Conservation (phyloP, 495 filamentous ascomycete species). For the Aspergillus sclerotioniger region DNA sequence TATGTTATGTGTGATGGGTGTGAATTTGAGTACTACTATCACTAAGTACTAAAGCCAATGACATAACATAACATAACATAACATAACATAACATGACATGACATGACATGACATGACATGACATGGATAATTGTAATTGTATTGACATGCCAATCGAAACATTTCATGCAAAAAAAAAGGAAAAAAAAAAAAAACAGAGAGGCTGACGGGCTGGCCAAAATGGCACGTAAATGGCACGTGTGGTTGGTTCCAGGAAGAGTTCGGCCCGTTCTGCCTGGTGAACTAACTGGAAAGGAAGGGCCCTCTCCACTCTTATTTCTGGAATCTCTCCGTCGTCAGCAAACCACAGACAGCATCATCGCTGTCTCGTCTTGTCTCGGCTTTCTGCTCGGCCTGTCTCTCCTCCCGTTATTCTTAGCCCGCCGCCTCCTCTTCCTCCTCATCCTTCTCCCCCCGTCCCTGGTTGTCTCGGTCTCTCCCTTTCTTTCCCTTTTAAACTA, state of each 20-base stretch:
- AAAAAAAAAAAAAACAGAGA: not conserved
- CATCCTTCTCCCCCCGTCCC: not conserved
- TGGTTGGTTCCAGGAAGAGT: not conserved
- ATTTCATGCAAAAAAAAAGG: no score
- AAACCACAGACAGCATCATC: slow-evolving; percentile 1
- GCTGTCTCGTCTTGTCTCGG: not conserved
- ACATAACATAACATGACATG: no score
- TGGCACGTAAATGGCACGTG: not conserved
- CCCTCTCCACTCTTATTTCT: not conserved
- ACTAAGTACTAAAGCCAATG: no score
- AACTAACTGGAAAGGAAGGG: no score
- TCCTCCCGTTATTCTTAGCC: not conserved
- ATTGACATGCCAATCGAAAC: no score
- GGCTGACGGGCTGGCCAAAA: not conserved
- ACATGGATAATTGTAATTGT: no score
- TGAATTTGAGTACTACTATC: no score
- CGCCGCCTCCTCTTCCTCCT: not conserved
- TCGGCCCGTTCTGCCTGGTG: not conserved
- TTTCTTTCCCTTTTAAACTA: slow-evolving; percentile 1
- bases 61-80: no score
- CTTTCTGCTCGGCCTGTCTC: slow-evolving; percentile 2
- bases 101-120: no score
- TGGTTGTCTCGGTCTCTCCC: not conserved
- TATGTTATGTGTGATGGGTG: no score
- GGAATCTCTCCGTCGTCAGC: slow-evolving; percentile 4